phyloP scores from a whole-genome alignment of 1,284 basidiomycete genomes.

The Pseudozyma pruni region DNA sequence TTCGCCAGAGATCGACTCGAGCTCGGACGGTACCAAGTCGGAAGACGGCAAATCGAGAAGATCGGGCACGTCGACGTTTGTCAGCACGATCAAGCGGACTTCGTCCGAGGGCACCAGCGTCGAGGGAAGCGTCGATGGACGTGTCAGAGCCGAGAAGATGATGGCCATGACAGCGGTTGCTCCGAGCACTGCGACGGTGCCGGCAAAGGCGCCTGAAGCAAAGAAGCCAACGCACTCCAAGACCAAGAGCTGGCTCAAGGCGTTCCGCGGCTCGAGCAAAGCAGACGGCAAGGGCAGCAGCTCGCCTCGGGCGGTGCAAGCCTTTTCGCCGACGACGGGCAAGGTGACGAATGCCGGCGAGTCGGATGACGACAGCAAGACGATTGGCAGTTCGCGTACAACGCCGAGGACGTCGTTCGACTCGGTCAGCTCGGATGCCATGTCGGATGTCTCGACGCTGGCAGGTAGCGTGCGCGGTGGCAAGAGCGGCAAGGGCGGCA shows the following conservation, averaged over 20 bases:
- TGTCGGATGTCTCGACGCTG: conserved; percentile 49
- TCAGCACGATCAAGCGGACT: conserved; percentile 62
- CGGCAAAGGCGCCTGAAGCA: conserved; percentile 8
- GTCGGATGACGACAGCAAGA: conserved; percentile 50
- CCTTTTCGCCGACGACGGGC: conserved; percentile 13
- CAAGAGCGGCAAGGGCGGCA: conserved; percentile 12
- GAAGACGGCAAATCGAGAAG: conserved; percentile 42
- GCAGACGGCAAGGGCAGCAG: conserved; percentile 6
- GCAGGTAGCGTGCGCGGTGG: conserved; percentile 34
- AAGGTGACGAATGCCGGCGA: conserved; percentile 27
- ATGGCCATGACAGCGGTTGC: conserved; percentile 55
- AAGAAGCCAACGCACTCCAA: conserved; percentile 51
- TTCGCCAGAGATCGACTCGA: conserved; percentile 52
- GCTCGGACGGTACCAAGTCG: conserved; percentile 48
- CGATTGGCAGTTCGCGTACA: conserved; percentile 31
- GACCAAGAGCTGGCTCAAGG: conserved; percentile 61
- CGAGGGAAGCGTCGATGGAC: conserved; percentile 23
- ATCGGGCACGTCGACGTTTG: conserved; percentile 53
- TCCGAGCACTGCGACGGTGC: conserved; percentile 2
- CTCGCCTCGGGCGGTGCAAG: conserved; percentile 6
- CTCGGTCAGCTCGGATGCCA: conserved; percentile 34
- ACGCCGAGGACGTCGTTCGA: conserved; percentile 38
- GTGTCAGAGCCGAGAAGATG: conserved; percentile 58
- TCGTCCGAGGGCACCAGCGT: conserved; percentile 41
- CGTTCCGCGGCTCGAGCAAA: conserved; percentile 47